Evolutionary conservation across 2,329 filamentous ascomycete genomes (phyloP), one percentile per base, ranked within the genome.

Genomic region (Exserohilum turcica): DNA sequence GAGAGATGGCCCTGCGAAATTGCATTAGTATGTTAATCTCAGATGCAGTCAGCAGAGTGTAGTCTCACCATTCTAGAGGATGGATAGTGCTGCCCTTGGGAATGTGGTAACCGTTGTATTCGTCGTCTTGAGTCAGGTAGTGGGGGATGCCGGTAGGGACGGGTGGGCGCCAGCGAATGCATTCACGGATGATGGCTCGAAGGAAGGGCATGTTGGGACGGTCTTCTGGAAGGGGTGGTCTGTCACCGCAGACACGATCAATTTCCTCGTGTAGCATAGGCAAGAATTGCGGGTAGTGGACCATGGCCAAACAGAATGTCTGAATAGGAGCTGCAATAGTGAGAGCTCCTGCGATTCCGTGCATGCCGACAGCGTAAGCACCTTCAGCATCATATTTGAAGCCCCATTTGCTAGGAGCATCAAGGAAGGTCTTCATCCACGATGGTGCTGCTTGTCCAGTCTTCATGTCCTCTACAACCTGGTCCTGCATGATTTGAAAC

Each of bases 81-180:
- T 78, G 76, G 46, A 78, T 72, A 5, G 74, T 74, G 44, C 76
- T 77, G 2, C 83, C 84, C n/a, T 79, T 80, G 8, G 82, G 83
- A 43, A 86, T 84, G 52, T 79, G 78, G 68, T 83, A 81, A 29
- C 79, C 83, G 16, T 81, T 74, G 62, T 86, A 86, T 9, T 79
- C 73, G 49, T 86, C 84, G 43, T 86, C 83, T 40, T 79, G 68
- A 1, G 80, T 74, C 12, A 81, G 76, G 38, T 73, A 77, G 65
- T 86, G 84, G 2, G 84, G 84, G 31, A 86, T 79, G 45, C 74
- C 74, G 24, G 74, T 76, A 4, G 74, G 74, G 24, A 76, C 74
- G 32, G 74, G 71, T 19, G 78, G 78, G 19, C 78, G 74, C 78
- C 78, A 80, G 51, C 78, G 71, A 29, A 77, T 62, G 38, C 67